These are phyloP conservation scores for Sungouiozyma intestinalis DNA, from an alignment of 805 yeast genomes.

Conservation along the genomic window DNA sequence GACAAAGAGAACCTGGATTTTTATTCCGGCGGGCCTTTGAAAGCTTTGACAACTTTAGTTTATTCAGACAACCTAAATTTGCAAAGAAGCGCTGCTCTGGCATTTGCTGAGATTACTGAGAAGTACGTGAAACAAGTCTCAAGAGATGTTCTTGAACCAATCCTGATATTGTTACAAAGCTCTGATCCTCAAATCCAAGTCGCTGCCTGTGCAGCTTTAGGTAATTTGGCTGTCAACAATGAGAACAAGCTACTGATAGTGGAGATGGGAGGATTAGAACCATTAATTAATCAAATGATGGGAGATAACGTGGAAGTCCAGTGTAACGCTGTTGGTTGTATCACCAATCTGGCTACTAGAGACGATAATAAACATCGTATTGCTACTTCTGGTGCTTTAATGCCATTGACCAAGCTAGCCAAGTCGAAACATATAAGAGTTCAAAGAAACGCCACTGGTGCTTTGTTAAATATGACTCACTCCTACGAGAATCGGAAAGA, in stretches of 20 bases:
- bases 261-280: conserved; percentile 96
- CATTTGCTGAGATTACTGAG: conserved; percentile 97
- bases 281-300: conserved; percentile 95
- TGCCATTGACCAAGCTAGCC: conserved; percentile 89
- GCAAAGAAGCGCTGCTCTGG: conserved; percentile 94
- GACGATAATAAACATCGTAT: conserved; percentile 94
- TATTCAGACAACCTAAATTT: conserved; percentile 90
- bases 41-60: conserved; percentile 85
- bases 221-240: conserved; percentile 95
- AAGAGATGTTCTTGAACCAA: conserved; percentile 88
- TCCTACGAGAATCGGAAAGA: conserved; percentile 94
- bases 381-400: conserved; percentile 91
- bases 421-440: conserved; percentile 91
- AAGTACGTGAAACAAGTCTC: conserved; percentile 87
- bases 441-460: conserved; percentile 98
- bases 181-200: conserved; percentile 92
- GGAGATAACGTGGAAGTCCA: conserved; percentile 95
- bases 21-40: conserved; percentile 71
- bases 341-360: conserved; percentile 94
- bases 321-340: conserved; percentile 98
- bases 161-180: conserved; percentile 73
- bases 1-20: conserved; percentile 68
- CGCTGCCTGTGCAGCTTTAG: conserved; percentile 97
- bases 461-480: conserved; percentile 95
- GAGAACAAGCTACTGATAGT: conserved; percentile 89